phyloP scores from a whole-genome alignment of 768 basidiomycete genomes.

The Rhizopogon roseolus region DNA sequence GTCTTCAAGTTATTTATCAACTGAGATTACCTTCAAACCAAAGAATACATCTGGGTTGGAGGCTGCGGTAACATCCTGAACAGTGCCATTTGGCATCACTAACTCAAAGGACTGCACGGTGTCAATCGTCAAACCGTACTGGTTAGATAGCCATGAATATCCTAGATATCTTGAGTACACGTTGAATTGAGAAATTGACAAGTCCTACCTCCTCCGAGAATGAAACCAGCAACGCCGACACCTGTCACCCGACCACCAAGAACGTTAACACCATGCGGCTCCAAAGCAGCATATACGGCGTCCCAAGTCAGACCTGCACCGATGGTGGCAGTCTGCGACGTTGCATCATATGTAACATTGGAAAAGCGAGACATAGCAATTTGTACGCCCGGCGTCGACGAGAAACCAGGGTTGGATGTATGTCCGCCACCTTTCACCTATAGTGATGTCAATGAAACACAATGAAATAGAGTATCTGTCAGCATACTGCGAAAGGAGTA shows the following conservation, averaged over 20 bases:
- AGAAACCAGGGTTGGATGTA: constrained; percentile 46
- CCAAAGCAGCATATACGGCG: constrained; percentile 49
- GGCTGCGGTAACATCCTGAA: constrained; percentile 27
- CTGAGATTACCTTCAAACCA: constrained; percentile 28
- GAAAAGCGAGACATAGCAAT: constrained; percentile 49
- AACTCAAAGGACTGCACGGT: constrained; percentile 49
- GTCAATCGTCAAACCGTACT: constrained; percentile 50
- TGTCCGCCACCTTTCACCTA: constrained; percentile 61
- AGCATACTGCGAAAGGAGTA: constrained; percentile 22
- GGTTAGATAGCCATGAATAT: constrained; percentile 58
- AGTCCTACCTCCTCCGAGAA: constrained; percentile 43
- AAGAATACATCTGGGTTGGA: constrained; percentile 34
- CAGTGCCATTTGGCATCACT: constrained; percentile 46
- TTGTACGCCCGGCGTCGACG: constrained; percentile 52
- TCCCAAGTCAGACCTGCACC: constrained; percentile 56
- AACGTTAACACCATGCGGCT: constrained; percentile 43
- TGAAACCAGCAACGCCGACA: constrained; percentile 52
- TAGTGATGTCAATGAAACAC: constrained; percentile 19
- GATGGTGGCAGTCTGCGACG: constrained; percentile 33
- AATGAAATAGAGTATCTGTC: background rate
- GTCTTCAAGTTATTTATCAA: background rate
- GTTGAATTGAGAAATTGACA: constrained; percentile 22
- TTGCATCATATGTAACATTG: constrained; percentile 34
- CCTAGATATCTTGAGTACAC: constrained; percentile 23
- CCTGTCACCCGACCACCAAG: constrained; percentile 53